phyloP scores from a whole-genome alignment of 2,329 filamentous ascomycete species.

The Cyphellophora attinorum region DNA sequence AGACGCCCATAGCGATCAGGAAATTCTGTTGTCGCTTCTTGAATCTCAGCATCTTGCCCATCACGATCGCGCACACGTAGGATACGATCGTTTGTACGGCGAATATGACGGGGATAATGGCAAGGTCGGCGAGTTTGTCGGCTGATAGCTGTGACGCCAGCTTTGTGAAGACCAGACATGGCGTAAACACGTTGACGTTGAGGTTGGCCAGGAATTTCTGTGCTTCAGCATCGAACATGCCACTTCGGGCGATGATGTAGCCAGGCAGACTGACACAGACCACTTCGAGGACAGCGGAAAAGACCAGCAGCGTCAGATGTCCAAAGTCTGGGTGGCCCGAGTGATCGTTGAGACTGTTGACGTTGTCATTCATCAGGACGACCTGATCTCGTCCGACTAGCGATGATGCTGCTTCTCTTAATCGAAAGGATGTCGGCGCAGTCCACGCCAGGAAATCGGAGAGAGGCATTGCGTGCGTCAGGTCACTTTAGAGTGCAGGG shows the following conservation, averaged over 20 bases:
- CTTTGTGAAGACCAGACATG: conserved; percentile 96
- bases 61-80: conserved; percentile 61
- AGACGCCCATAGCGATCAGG: conserved; percentile 91
- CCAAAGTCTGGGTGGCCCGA: conserved; percentile 38
- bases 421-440: conserved; percentile 13
- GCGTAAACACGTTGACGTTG: conserved; percentile 93
- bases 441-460: conserved; percentile 16
- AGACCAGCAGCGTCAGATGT: conserved; percentile 70
- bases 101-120: conserved; percentile 93
- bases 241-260: conserved; percentile 80
- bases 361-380: conserved; percentile 7
- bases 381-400: conserved; percentile 14
- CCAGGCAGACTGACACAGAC: conserved; percentile 91
- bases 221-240: conserved; percentile 89
- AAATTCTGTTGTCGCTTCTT: conserved; percentile 84
- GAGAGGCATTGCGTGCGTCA: conserved; percentile 9
- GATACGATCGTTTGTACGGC: conserved; percentile 78
- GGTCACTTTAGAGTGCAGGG: too few relatives aligned
- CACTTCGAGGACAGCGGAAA: conserved; percentile 89
- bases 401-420: conserved; percentile 8
- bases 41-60: conserved; percentile 71
- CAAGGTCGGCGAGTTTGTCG: conserved; percentile 79
- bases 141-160: conserved; percentile 88
- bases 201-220: conserved; percentile 96
- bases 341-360: conserved; percentile 6